phyloP scores from a whole-genome alignment of 345 rosid species.

The Populus pruinosa region DNA sequence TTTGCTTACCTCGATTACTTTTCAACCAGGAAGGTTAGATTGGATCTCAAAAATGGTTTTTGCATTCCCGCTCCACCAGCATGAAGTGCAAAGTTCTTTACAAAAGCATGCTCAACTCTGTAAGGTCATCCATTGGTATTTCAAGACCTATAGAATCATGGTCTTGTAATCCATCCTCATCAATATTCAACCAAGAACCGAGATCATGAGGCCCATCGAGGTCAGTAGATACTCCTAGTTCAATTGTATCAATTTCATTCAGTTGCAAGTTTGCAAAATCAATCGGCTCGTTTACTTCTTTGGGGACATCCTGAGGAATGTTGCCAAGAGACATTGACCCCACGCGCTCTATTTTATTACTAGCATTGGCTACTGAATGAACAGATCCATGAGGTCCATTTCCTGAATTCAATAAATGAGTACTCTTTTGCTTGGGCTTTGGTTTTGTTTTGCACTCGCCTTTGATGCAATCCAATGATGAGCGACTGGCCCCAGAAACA shows the following conservation, averaged over 20 bases:
- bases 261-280: conserved; percentile 52
- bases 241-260: conserved; percentile 52
- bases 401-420: conserved; percentile 31
- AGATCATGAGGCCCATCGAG: conserved; percentile 52
- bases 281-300: conserved; percentile 44
- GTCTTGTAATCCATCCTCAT: conserved; percentile 69
- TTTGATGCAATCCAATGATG: conserved; percentile 22
- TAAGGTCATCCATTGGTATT: conserved; percentile 93
- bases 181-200: conserved; percentile 56
- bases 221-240: conserved; percentile 32
- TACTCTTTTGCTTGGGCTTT: conserved; percentile 62
- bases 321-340: conserved; percentile 15
- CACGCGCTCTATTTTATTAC: conserved; percentile 12
- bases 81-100: neutral
- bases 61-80: neutral
- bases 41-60: conserved; percentile 1
- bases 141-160: conserved; percentile 70
- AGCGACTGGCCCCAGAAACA: conserved; percentile 22
- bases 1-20: neutral
- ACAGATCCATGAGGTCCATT: conserved; percentile 26
- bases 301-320: conserved; percentile 16
- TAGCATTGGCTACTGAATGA: conserved; percentile 9
- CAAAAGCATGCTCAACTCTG: conserved; percentile 43
- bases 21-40: neutral
- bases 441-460: conserved; percentile 44